These are phyloP conservation scores for Acrocalymma vagum DNA, from an alignment of 2,329 filamentous ascomycete species.

Conservation along the genomic window DNA sequence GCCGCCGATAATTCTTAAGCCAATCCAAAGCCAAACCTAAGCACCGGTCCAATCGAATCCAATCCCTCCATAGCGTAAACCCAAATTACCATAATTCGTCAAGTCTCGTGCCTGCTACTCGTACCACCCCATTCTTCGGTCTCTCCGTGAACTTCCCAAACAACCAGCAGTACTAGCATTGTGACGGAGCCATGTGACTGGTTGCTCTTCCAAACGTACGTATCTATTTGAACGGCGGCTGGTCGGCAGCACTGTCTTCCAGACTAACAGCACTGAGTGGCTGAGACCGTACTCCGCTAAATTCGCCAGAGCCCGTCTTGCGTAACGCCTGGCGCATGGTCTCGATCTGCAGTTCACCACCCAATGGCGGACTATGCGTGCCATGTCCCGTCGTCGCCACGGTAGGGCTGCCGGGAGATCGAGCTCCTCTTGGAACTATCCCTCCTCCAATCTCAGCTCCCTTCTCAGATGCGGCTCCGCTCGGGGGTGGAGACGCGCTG, in stretches of 20 bases:
- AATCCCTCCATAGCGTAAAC: no score
- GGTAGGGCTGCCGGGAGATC: constrained; percentile 68
- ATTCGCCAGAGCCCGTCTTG: constrained; percentile 84
- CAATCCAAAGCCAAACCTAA: no score
- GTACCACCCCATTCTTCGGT: no score
- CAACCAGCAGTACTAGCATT: no score
- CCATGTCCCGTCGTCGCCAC: constrained; percentile 54
- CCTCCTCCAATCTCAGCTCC: constrained; percentile 75
- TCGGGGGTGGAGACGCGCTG: constrained; percentile 77
- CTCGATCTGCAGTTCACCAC: constrained; percentile 83
- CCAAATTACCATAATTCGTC: no score
- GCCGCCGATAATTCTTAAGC: no score
- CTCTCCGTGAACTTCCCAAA: no score
- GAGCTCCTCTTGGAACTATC: no score
- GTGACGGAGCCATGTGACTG: no score
- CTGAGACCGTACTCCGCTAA: constrained; percentile 58
- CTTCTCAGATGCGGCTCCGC: constrained; percentile 77
- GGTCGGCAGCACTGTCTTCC: constrained; percentile 45
- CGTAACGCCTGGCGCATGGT: constrained; percentile 91
- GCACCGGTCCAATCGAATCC: no score
- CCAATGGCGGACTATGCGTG: constrained; percentile 61
- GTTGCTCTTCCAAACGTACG: constrained; percentile 7
- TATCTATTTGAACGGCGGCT: constrained; percentile 37
- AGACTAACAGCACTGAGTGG: constrained; percentile 49
- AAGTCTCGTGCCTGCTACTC: no score